These are phyloP conservation scores for Chlamydomonas schloesseri DNA, from an alignment of 139 green algal species.

Conservation along the genomic window DNA sequence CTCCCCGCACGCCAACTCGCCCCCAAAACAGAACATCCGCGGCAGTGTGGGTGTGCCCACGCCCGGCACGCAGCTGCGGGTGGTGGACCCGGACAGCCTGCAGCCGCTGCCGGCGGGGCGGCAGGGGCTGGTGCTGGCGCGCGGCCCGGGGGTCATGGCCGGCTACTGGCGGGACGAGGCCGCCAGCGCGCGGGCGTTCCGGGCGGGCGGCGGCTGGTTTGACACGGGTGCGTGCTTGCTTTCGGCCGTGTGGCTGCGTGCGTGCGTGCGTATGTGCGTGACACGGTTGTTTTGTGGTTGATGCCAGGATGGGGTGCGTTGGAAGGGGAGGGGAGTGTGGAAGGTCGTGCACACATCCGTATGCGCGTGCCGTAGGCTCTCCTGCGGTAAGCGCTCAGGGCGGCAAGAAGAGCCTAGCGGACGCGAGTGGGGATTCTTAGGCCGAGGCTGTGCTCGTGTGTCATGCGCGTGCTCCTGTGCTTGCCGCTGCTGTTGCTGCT, in stretches of 20 bases:
- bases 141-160: slow-evolving; percentile 82
- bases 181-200: slow-evolving; percentile 76
- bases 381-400: too few relatives aligned
- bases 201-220: slow-evolving; percentile 80
- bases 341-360: too few relatives aligned
- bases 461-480: too few relatives aligned
- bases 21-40: slow-evolving; percentile 75
- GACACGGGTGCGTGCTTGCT: slow-evolving; percentile 72
- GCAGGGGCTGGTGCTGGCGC: slow-evolving; percentile 82
- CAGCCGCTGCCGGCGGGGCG: slow-evolving; percentile 72
- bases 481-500: too few relatives aligned
- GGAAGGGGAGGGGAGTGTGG: too few relatives aligned
- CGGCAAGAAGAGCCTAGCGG: too few relatives aligned
- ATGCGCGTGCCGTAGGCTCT: too few relatives aligned
- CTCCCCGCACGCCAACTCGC: neutral
- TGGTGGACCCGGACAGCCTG: slow-evolving; percentile 88
- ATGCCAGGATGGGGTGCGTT: too few relatives aligned
- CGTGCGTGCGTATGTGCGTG: neutral
- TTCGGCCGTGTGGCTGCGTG: neutral
- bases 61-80: slow-evolving; percentile 81
- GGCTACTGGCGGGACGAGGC: slow-evolving; percentile 77
- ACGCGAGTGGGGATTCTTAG: too few relatives aligned
- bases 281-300: too few relatives aligned
- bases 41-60: slow-evolving; percentile 85
- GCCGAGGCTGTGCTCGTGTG: too few relatives aligned